Percentiles rank a stretch among this genome's conserved stretches.
Conservation (phyloP, 2,329 filamentous ascomycete genomes). For the Aspergillus pseudoviridinutans region DNA sequence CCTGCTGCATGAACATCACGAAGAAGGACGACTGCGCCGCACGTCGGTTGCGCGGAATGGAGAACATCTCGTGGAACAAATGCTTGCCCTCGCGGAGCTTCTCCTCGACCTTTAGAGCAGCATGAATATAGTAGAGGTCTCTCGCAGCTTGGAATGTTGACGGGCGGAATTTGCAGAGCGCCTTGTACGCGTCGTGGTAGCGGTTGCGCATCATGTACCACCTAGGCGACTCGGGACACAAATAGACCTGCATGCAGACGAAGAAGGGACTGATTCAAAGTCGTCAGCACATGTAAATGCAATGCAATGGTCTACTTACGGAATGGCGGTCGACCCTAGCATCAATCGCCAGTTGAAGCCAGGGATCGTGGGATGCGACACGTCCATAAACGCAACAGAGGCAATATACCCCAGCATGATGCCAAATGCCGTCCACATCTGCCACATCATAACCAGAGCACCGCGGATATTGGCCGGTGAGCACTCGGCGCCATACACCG, state of each 20-base stretch:
- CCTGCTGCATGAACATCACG: conserved; percentile 65
- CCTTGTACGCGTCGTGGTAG: conserved; percentile 45
- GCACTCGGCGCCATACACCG: conserved; percentile 47
- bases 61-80: conserved; percentile 57
- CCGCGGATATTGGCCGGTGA: conserved; percentile 48
- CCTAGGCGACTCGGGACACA: conserved; percentile 56
- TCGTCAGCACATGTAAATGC: background rate
- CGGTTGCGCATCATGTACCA: conserved; percentile 50
- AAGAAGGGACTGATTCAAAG: conserved; percentile 35
- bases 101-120: conserved; percentile 59
- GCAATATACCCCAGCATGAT: conserved; percentile 48
- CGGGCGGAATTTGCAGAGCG: conserved; percentile 47
- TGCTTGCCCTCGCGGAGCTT: conserved; percentile 49
- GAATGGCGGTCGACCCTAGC: conserved; percentile 63
- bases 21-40: conserved; percentile 55
- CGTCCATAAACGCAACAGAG: conserved; percentile 45
- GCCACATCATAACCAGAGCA: conserved; percentile 51
- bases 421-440: conserved; percentile 47
- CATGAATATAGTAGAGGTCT: conserved; percentile 54
- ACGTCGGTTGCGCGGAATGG: conserved; percentile 59
- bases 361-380: conserved; percentile 19
- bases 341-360: conserved; percentile 65
- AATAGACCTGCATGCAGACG: conserved; percentile 58
- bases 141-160: conserved; percentile 52
- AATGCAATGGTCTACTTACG: conserved; percentile 34